These are phyloP conservation scores for Sphagnum tenellum DNA, from an alignment of 225 moss, liverwort and hornwort genomes.

Conservation along the genomic window DNA sequence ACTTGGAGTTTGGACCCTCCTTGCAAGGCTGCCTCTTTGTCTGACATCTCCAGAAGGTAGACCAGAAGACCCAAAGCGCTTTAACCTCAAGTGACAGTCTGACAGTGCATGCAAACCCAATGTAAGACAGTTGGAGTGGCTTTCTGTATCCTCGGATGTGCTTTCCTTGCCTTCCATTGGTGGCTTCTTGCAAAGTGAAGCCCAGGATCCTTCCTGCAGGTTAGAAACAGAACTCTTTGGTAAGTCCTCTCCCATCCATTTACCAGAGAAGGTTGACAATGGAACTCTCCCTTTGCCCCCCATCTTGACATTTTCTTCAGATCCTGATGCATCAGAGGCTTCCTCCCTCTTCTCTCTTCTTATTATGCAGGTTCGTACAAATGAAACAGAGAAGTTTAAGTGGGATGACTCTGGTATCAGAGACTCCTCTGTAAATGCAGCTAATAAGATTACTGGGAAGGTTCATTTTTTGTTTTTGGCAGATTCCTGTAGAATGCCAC, in stretches of 20 bases:
- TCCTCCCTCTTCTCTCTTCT: background rate
- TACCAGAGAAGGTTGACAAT: conserved; percentile 18
- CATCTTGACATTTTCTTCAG: conserved; percentile 12
- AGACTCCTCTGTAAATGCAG: too few relatives aligned
- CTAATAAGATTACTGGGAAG: too few relatives aligned
- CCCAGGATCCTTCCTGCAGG: conserved; percentile 11
- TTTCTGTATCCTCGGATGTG: conserved; percentile 4
- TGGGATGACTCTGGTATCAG: too few relatives aligned
- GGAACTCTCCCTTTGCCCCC: conserved; percentile 17
- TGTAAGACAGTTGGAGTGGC: conserved; percentile 10
- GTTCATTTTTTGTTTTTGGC: too few relatives aligned
- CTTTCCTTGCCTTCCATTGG: conserved; percentile 12
- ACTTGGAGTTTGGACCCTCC: conserved; percentile 20
- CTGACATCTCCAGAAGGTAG: conserved; percentile 12
- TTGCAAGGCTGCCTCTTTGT: conserved; percentile 7
- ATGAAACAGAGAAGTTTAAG: too few relatives aligned
- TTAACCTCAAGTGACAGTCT: conserved; percentile 16
- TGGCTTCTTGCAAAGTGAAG: conserved; percentile 11
- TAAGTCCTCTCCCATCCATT: conserved; percentile 12
- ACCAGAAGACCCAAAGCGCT: conserved; percentile 13
- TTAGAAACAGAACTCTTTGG: conserved; percentile 23
- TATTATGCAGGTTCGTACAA: too few relatives aligned
- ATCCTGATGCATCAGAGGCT: background rate
- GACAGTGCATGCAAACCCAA: conserved; percentile 19
- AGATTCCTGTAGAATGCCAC: too few relatives aligned